Base-by-base conservation (phyloP, 768 basidiomycete species). In the Epithele typhae region DNA sequence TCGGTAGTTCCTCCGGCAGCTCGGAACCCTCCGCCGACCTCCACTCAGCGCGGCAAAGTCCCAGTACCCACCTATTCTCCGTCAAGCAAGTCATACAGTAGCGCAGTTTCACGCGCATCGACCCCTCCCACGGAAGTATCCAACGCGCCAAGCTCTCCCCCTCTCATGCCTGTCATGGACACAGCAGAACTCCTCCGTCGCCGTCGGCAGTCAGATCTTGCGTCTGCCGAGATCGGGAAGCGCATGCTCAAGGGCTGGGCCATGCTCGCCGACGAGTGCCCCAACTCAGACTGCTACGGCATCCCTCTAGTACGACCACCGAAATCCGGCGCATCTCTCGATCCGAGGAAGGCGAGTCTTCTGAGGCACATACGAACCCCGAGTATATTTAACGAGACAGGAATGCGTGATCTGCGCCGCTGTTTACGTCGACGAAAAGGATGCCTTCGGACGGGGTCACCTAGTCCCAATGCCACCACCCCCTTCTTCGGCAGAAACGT, bases 191-290 rank as follows among this genome's bases (percentile, higher is more conserved):
- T 72, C 19, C 67, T 80, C 19, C 78, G 77, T 27, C 76, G 91
- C 24, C 79, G 91, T 43, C 80, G 82, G 49, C 90, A 92, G 63
- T 89, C 87, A 2, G 90, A 93, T 61, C 68, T 64, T 33, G 91
- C 92, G 14, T 88, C 89, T 3, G 66, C 81, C 41, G 85, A 86
- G 58, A 87, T 93, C 24, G 92, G 87, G 36, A 82, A 78, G 52
- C 76, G 81, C 21, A 70, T 93, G 49, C 66, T 93, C 37, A 81
- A 79, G 57, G 91, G 87, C 33, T 93, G 88, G 87, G 81, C 91
- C 0, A 88, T 93, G 86, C 72, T 93, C n/a, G 87, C 75, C 19
- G 88, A 92, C 30, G 88, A 91, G 66, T 93, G 92, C 59, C 78
- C 80, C 0, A 84, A 78, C 55, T 54, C 60, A 4, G 61, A 66